Conservation (phyloP, 768 basidiomycete genomes). For the Serendipita sp. region DNA sequence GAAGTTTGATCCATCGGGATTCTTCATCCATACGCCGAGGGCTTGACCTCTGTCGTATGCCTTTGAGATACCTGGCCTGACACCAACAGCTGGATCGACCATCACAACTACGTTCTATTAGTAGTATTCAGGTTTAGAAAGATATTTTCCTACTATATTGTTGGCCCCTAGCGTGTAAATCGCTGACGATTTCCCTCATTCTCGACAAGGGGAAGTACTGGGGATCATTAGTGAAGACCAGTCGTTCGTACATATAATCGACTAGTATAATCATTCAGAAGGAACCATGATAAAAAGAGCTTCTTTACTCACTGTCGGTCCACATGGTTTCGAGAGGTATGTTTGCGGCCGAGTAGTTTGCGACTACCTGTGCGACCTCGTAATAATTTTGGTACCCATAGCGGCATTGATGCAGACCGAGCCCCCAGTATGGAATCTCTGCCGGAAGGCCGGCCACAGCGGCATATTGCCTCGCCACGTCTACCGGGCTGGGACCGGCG, state of each 20-base stretch:
- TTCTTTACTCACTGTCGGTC: constrained; percentile 33
- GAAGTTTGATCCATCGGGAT: too few relatives aligned
- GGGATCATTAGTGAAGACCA: constrained; percentile 52
- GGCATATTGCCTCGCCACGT: constrained; percentile 51
- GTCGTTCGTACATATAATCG: constrained; percentile 52
- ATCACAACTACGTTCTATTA: constrained; percentile 19
- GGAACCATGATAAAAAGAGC: neutral
- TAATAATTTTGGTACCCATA: constrained; percentile 48
- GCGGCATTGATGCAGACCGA: constrained; percentile 57
- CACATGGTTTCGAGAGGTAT: constrained; percentile 68
- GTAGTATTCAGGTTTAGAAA: constrained; percentile 41
- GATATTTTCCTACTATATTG: constrained; percentile 28
- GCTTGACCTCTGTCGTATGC: too few relatives aligned
- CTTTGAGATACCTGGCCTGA: too few relatives aligned
- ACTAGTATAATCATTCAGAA: neutral
- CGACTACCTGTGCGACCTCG: constrained; percentile 44
- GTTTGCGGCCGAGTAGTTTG: constrained; percentile 38
- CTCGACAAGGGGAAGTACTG: constrained; percentile 21
- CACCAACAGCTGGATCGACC: too few relatives aligned
- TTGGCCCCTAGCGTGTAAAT: constrained; percentile 44
- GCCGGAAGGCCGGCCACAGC: constrained; percentile 48
- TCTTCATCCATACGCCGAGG: too few relatives aligned
- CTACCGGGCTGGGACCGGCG: constrained; percentile 36
- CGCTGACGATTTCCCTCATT: constrained; percentile 13
- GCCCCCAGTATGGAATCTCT: constrained; percentile 59